Conservation (phyloP, 768 basidiomycete genomes). For the Tulasnella sp. region DNA sequence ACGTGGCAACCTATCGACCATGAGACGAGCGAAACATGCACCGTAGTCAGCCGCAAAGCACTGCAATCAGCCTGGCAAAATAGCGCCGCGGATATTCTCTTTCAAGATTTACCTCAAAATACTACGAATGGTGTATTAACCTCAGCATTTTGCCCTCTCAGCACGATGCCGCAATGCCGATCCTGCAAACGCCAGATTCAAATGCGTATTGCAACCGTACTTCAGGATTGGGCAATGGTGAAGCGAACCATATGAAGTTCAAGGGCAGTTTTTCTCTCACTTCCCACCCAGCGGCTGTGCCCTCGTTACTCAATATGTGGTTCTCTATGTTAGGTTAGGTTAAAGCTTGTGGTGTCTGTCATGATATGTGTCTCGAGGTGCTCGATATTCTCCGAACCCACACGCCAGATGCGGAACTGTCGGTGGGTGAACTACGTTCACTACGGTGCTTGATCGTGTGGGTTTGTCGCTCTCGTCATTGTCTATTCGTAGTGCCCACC, state of each 20-base stretch:
- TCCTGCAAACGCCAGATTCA: not conserved
- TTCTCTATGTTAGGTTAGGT: no score
- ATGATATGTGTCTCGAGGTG: no score
- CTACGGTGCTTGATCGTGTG: no score
- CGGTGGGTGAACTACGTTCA: no score
- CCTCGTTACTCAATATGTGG: no score
- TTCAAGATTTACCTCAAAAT: not conserved
- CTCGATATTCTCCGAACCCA: no score
- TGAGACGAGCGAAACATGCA: not conserved
- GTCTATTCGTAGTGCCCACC: no score
- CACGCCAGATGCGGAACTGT: no score
- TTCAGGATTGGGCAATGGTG: not conserved
- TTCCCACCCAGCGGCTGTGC: no score
- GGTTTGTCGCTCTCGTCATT: no score
- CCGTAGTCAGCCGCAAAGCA: not conserved
- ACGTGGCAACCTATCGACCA: not conserved
- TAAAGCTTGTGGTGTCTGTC: no score
- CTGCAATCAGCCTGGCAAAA: not conserved
- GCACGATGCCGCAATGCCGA: not conserved
- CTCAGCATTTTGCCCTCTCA: not conserved
- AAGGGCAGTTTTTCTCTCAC: no score
- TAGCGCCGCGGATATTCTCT: not conserved
- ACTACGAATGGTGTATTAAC: not conserved
- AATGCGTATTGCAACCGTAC: not conserved
- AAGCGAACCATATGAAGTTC: slow-evolving; percentile 13